phyloP scores from a whole-genome alignment of 768 basidiomycete species.

The Antrodiella citrinella region DNA sequence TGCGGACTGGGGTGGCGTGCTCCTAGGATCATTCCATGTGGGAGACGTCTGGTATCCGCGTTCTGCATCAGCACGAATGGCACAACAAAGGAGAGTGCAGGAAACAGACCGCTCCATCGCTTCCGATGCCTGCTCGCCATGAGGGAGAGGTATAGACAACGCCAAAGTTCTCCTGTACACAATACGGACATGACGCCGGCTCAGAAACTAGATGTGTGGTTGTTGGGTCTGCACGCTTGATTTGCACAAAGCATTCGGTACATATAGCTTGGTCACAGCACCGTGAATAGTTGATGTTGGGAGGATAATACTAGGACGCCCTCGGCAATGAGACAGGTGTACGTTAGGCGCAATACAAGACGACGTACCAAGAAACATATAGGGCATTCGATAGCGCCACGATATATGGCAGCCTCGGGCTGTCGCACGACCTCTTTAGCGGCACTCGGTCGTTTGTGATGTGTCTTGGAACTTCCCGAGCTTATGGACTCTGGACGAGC shows the following conservation, averaged over 20 bases:
- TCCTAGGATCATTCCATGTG: conserved; percentile 47
- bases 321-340: background rate
- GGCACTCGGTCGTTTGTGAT: conserved; percentile 46
- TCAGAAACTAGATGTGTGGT: conserved; percentile 94
- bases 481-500: conserved; percentile 36
- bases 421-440: conserved; percentile 57
- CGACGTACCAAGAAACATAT: conserved; percentile 90
- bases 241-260: conserved; percentile 98
- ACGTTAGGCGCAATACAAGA: background rate
- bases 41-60: conserved; percentile 31
- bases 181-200: conserved; percentile 95
- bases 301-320: conserved; percentile 78
- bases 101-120: conserved; percentile 56
- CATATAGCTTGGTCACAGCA: conserved; percentile 99
- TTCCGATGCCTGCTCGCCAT: conserved; percentile 76
- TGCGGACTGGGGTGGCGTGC: conserved; percentile 22
- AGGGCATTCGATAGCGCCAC: conserved; percentile 87
- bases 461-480: conserved; percentile 28
- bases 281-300: conserved; percentile 93
- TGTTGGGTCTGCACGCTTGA: conserved; percentile 93
- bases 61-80: conserved; percentile 1
- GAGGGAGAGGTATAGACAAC: conserved; percentile 76
- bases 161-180: conserved; percentile 96
- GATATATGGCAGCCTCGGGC: conserved; percentile 76
- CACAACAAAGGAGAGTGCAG: background rate